phyloP scores from a whole-genome alignment of 768 basidiomycete genomes.

The Pleurotus salmoneostramineus region DNA sequence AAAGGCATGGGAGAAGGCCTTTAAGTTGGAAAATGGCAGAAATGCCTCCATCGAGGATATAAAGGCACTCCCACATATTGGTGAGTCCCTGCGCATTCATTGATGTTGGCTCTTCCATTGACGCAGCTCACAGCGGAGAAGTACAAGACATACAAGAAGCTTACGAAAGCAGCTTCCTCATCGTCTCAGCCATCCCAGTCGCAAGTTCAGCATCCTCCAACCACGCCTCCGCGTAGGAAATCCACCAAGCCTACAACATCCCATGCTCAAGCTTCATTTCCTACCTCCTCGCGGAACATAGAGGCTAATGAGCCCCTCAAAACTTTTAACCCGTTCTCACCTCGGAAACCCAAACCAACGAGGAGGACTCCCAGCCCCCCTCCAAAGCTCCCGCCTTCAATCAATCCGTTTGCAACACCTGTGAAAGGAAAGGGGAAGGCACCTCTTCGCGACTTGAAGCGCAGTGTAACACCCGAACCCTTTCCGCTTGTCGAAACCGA shows the following conservation, averaged over 20 bases:
- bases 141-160: constrained; percentile 79
- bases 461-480: constrained; percentile 30
- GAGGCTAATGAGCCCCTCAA: constrained; percentile 48
- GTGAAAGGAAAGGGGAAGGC: constrained; percentile 26
- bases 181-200: constrained; percentile 12
- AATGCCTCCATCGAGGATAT: constrained; percentile 72
- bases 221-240: constrained; percentile 31
- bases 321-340: constrained; percentile 77
- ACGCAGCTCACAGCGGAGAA: constrained; percentile 52
- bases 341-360: constrained; percentile 54
- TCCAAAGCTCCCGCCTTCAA: constrained; percentile 17
- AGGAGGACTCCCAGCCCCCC: constrained; percentile 18
- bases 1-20: constrained; percentile 75
- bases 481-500: constrained; percentile 29
- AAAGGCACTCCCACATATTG: constrained; percentile 53
- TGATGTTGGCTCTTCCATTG: constrained; percentile 7
- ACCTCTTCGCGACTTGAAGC: constrained; percentile 11
- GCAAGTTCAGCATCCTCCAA: constrained; percentile 24
- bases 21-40: constrained; percentile 49
- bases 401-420: constrained; percentile 46
- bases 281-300: constrained; percentile 39
- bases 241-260: constrained; percentile 25
- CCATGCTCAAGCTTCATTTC: constrained; percentile 20
- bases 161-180: constrained; percentile 44
- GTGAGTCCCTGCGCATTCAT: constrained; percentile 33